These are phyloP conservation scores for Plasmodium vinckei DNA, from an alignment of 169 alveolate species.

Conservation along the genomic window DNA sequence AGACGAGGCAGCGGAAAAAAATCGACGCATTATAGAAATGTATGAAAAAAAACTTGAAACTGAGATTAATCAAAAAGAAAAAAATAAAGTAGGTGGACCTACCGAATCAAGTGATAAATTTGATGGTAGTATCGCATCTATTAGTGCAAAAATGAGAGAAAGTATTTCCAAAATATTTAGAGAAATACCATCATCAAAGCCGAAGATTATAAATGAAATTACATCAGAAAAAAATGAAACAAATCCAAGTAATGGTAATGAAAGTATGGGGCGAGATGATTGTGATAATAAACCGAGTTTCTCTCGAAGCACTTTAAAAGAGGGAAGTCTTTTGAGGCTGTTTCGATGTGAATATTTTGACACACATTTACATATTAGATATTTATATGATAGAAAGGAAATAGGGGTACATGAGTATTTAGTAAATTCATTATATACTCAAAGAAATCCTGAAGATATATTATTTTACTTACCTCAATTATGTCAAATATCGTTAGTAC, in stretches of 20 bases:
- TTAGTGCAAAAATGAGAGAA: slow-evolving; percentile 23
- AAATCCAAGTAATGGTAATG: not conserved
- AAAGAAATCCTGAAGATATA: slow-evolving; percentile 87
- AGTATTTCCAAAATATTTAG: slow-evolving; percentile 37
- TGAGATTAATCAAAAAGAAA: not conserved
- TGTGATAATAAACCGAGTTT: slow-evolving; percentile 1
- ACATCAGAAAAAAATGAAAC: not conserved
- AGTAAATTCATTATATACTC: slow-evolving; percentile 90
- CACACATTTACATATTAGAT: slow-evolving; percentile 90
- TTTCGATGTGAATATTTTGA: slow-evolving; percentile 93
- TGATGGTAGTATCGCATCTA: not conserved
- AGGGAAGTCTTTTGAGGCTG: slow-evolving; percentile 89
- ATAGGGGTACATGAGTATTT: slow-evolving; percentile 93
- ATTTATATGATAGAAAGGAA: slow-evolving; percentile 89
- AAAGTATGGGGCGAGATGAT: not conserved
- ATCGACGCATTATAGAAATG: not conserved
- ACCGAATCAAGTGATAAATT: not conserved
- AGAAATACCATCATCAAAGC: slow-evolving; percentile 54
- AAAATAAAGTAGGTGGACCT: not conserved
- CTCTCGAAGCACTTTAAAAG: slow-evolving; percentile 61
- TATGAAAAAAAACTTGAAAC: slow-evolving; percentile 18
- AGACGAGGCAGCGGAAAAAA: not conserved
- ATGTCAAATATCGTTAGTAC: slow-evolving; percentile 81
- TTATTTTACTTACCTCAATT: slow-evolving; percentile 89
- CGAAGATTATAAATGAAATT: slow-evolving; percentile 56